Conservation (phyloP, 208 protist species). For the Leishmania amazonensis region DNA sequence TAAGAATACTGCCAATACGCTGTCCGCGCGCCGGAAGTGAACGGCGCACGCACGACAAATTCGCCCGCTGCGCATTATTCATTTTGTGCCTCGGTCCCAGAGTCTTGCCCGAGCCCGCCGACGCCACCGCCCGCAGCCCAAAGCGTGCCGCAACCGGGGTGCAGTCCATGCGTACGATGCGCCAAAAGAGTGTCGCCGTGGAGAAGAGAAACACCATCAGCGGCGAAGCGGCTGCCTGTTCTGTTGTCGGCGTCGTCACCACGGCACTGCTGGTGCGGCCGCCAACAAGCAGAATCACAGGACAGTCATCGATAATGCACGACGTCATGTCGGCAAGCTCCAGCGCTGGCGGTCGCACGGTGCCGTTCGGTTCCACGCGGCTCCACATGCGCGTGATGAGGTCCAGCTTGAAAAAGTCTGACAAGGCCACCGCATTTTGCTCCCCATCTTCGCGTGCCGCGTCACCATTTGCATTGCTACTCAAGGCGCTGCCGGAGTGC, state of each 20-base stretch:
- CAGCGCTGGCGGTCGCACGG: conserved; percentile 52
- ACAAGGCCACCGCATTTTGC: conserved; percentile 12
- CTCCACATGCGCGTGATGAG: conserved; percentile 61
- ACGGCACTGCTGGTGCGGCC: conserved; percentile 20
- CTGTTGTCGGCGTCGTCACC: background rate
- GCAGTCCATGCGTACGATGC: conserved; percentile 40
- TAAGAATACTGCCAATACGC: conserved; percentile 22
- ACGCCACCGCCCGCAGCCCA: conserved; percentile 25
- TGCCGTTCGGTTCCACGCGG: conserved; percentile 50
- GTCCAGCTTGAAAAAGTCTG: conserved; percentile 70
- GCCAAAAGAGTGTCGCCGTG: conserved; percentile 62
- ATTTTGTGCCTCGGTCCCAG: background rate
- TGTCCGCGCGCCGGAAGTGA: conserved; percentile 26
- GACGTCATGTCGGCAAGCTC: conserved; percentile 59
- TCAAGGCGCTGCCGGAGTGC: background rate
- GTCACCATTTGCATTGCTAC: background rate
- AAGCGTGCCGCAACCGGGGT: conserved; percentile 35
- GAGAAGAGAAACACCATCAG: conserved; percentile 66
- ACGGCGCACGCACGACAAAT: conserved; percentile 18
- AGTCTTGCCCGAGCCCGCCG: background rate
- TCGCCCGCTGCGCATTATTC: background rate
- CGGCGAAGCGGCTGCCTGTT: background rate
- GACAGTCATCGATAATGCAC: conserved; percentile 35
- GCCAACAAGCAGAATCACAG: conserved; percentile 58
- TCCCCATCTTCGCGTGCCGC: background rate